phyloP scores from a whole-genome alignment of 129 eudicot genomes.

The Glebionis coronaria region DNA sequence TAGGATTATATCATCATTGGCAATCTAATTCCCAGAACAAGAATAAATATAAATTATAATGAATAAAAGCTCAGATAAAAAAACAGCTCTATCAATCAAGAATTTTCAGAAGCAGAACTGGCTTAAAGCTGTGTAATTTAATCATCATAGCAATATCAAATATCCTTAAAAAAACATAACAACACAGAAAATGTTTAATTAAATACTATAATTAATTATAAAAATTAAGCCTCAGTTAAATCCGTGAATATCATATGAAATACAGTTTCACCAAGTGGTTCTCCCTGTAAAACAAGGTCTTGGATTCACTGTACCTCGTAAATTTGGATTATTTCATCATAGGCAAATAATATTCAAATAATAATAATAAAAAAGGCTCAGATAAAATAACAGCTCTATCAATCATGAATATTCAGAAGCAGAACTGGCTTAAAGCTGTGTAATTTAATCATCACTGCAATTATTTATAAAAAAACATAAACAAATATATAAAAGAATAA shows the following conservation, averaged over 20 bases:
- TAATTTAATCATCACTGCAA: conserved; percentile 8
- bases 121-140: conserved; percentile 43
- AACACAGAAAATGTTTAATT: too few relatives aligned
- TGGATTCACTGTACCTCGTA: conserved; percentile 8
- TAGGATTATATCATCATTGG: too few relatives aligned
- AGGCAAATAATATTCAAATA: not conserved
- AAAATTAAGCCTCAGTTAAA: too few relatives aligned
- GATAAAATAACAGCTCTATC: conserved; percentile 73
- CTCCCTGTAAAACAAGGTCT: conserved; percentile 24
- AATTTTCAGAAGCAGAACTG: conserved; percentile 35
- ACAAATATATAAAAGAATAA: not conserved
- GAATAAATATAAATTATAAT: too few relatives aligned
- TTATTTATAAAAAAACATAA: too few relatives aligned
- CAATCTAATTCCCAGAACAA: too few relatives aligned
- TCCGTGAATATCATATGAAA: too few relatives aligned
- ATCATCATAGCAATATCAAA: conserved; percentile 6
- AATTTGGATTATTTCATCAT: not conserved
- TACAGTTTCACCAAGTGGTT: conserved; percentile 12
- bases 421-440: conserved; percentile 62
- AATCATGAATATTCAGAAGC: conserved; percentile 22
- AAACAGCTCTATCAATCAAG: conserved; percentile 74
- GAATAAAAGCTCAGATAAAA: conserved; percentile 46
- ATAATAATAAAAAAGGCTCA: conserved; percentile 37
- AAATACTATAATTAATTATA: too few relatives aligned
- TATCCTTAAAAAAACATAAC: too few relatives aligned